Evolutionary conservation across 768 basidiomycete genomes (phyloP).

Genomic region (Phanerodontia chrysosporium): DNA sequence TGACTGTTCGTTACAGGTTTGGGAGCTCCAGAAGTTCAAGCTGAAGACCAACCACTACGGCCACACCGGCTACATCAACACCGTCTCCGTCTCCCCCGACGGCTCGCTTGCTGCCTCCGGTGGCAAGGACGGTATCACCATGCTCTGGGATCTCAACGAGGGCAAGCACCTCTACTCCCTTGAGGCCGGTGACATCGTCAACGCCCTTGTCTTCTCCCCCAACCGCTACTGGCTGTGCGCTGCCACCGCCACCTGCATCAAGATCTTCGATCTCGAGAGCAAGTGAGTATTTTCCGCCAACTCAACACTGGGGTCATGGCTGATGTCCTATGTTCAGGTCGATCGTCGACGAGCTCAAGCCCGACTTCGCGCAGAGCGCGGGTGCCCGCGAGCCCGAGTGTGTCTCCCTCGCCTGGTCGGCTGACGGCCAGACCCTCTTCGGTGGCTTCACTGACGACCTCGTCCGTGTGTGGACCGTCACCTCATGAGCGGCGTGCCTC

Average conservation of each 20-base stretch:
- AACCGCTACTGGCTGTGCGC: slow-evolving; percentile 99
- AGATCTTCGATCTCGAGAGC: slow-evolving; percentile 99
- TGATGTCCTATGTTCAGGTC: slow-evolving; percentile 46
- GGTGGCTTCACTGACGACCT: slow-evolving; percentile 95
- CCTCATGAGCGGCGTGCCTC: slow-evolving; percentile 30
- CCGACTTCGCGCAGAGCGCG: slow-evolving; percentile 79
- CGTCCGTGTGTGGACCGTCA: slow-evolving; percentile 89
- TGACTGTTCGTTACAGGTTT: slow-evolving; percentile 58
- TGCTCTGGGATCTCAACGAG: slow-evolving; percentile 99
- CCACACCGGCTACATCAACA: slow-evolving; percentile 99
- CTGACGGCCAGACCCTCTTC: slow-evolving; percentile 96
- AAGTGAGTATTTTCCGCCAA: slow-evolving; percentile 57
- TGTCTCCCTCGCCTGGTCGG: slow-evolving; percentile 97
- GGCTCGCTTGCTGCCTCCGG: slow-evolving; percentile 98
- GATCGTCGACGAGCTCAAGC: slow-evolving; percentile 98
- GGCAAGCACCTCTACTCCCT: slow-evolving; percentile 99
- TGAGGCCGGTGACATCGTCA: slow-evolving; percentile 97
- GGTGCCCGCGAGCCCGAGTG: slow-evolving; percentile 83
- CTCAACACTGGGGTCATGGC: neutral
- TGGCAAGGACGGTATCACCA: slow-evolving; percentile 99
- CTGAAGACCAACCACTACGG: slow-evolving; percentile 99
- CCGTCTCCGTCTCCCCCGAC: slow-evolving; percentile 96
- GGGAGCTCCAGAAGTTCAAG: slow-evolving; percentile 99
- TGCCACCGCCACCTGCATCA: slow-evolving; percentile 94
- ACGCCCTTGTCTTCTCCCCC: slow-evolving; percentile 98